phyloP scores from a whole-genome alignment of 2,329 filamentous ascomycete species.

The Aspergillus hortae region DNA sequence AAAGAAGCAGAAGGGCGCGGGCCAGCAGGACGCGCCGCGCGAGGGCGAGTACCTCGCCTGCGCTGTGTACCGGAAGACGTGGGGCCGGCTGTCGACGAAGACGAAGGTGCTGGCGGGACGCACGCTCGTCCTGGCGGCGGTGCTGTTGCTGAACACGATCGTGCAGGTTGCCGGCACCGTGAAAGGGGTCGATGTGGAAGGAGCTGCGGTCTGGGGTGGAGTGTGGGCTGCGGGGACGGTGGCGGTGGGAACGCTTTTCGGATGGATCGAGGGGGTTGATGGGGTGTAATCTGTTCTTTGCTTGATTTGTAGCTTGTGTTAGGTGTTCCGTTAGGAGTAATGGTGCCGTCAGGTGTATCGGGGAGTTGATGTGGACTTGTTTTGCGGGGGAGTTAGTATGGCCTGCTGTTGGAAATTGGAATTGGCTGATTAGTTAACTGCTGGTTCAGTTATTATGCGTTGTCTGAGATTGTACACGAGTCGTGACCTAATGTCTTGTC shows the following conservation, averaged over 20 bases:
- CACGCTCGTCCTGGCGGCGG: slow-evolving; percentile 50
- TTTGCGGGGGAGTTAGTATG: neutral
- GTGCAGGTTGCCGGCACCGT: slow-evolving; percentile 65
- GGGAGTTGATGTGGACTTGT: neutral
- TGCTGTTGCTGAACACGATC: slow-evolving; percentile 54
- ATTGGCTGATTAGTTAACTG: neutral
- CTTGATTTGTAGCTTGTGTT: neutral
- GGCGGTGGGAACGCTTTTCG: slow-evolving; percentile 29
- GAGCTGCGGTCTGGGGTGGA: slow-evolving; percentile 68
- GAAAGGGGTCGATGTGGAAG: slow-evolving; percentile 64
- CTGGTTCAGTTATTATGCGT: neutral
- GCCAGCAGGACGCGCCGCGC: slow-evolving; percentile 60
- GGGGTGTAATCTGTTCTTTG: slow-evolving; percentile 22
- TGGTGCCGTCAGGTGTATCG: neutral
- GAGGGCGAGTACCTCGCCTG: slow-evolving; percentile 67
- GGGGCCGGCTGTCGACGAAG: slow-evolving; percentile 60
- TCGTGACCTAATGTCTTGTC: neutral
- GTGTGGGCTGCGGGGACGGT: slow-evolving; percentile 64
- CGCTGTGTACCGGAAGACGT: slow-evolving; percentile 57
- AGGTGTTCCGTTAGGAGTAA: neutral
- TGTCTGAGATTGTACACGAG: neutral
- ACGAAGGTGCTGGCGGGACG: slow-evolving; percentile 63
- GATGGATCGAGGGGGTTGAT: slow-evolving; percentile 40
- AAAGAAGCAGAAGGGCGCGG: slow-evolving; percentile 46
- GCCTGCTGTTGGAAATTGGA: too few species aligned